A percentile compares a stretch with the other conserved stretches of the same genome.
Evolutionary conservation across 108 stramenopile genomes (phyloP).

Genomic region (Cyclotella cryptica): DNA sequence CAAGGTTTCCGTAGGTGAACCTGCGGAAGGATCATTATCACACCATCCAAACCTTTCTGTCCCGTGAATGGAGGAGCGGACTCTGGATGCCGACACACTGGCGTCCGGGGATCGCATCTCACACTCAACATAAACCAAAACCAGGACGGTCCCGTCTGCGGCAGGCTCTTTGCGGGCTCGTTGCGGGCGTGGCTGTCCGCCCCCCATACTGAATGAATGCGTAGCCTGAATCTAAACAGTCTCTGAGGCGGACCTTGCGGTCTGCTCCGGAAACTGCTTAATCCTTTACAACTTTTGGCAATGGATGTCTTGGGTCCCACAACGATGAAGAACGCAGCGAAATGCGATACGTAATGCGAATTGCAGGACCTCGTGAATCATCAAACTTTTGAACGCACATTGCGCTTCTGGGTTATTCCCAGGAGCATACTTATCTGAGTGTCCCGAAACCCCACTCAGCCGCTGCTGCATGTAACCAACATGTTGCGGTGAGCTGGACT

Average conservation of each 20-base stretch:
- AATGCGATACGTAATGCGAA: slow-evolving; percentile 98
- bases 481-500: slow-evolving; percentile 50
- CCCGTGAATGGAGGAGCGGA: slow-evolving; percentile 50
- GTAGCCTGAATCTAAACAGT: slow-evolving; percentile 31
- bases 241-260: slow-evolving; percentile 18
- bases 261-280: slow-evolving; percentile 39
- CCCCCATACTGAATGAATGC: slow-evolving; percentile 32
- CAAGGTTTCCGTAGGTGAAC: slow-evolving; percentile 99
- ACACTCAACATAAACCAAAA: no score
- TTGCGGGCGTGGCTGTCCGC: slow-evolving; percentile 8
- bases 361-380: slow-evolving; percentile 95
- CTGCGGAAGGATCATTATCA: slow-evolving; percentile 99
- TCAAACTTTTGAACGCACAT: slow-evolving; percentile 97
- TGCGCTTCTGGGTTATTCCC: slow-evolving; percentile 90
- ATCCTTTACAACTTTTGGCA: slow-evolving; percentile 92
- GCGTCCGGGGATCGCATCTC: no score
- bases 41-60: slow-evolving; percentile 76
- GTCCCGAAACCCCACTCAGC: slow-evolving; percentile 83
- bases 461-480: slow-evolving; percentile 40
- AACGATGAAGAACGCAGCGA: slow-evolving; percentile 99
- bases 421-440: no score
- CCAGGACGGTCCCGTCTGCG: no score
- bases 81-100: slow-evolving; percentile 29
- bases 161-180: not conserved
- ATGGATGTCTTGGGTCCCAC: slow-evolving; percentile 98